Evolutionary conservation across 768 basidiomycete genomes (phyloP), one percentile per base, ranked within the genome.

Genomic region (Thelephora ganbajun): DNA sequence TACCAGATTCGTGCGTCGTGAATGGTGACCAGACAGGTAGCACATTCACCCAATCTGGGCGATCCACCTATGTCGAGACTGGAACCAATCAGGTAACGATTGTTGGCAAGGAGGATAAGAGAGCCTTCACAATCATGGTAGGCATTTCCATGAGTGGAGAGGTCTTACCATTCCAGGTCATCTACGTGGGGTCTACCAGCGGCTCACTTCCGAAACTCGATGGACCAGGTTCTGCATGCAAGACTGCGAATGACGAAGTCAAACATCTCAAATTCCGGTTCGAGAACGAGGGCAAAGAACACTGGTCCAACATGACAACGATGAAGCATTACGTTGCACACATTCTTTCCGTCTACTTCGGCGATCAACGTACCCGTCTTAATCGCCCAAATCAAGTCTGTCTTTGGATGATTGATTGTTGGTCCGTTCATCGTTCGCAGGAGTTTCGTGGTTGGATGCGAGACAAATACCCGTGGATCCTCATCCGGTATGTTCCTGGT

Each of bases 21-120:
- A 67, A 71, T 47, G 51, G 53, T 0, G 66, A 72, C 53, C 69
- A 71, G 44, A 66, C 63, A 2, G 62, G 68, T 33, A 34, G 60
- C 6, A 26, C 60, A 0, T 61, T 58, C 37, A 49, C 53, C 3
- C 61, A 54, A 18, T 61, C 56, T 6, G 44, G 53, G 5, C 51
- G 53, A 5, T 45, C 57, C 35, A 69, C 68, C 4, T 71, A 57
- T 47, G 57, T 50, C 1, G 30, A 54, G 20, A 51, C 23, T 0
- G 64, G 67, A 0, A 50, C 56, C 0, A 63, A 64, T 47, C 70
- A 72, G 46, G 65, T 71, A 2, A 41, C 54, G 0, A 48, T 57
- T 1, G 41, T 61, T 2, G 68, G 70, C 0, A 26, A 47, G 11
- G 68, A 69, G 1, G 69, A 71, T 48, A 72, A 72, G 51, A 55